Evolutionary conservation across 768 basidiomycete genomes (phyloP).

Genomic region (Pleurotus tuber-regium): DNA sequence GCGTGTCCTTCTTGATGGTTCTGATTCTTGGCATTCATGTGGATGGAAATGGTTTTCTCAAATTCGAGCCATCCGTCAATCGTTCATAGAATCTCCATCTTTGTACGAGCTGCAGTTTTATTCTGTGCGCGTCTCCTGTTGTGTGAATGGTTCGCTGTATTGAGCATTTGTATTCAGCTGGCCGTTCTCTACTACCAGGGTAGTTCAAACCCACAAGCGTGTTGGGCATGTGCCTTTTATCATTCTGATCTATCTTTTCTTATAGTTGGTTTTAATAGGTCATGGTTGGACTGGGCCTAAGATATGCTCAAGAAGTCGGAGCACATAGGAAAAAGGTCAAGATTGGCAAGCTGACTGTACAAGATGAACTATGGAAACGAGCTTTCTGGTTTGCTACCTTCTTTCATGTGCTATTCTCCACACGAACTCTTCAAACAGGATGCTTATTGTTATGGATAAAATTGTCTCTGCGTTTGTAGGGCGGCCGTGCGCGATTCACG

Average conservation of each 20-base stretch:
- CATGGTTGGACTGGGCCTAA: conserved; percentile 51
- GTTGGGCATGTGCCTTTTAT: too few relatives aligned
- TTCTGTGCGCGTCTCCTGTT: conserved; percentile 33
- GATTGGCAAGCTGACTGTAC: conserved; percentile 29
- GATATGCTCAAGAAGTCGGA: conserved; percentile 59
- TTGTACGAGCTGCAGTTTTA: conserved; percentile 77
- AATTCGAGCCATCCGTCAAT: conserved; percentile 61
- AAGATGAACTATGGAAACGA: conserved; percentile 62
- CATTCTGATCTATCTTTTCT: too few relatives aligned
- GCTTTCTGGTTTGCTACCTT: conserved; percentile 38
- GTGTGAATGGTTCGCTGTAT: background rate
- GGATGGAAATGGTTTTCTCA: conserved; percentile 74
- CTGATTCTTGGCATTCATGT: conserved; percentile 38
- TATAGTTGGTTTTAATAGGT: conserved; percentile 35
- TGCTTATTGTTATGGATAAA: conserved; percentile 19
- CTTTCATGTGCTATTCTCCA: background rate
- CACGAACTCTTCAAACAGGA: conserved; percentile 8
- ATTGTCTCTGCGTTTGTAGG: conserved; percentile 40
- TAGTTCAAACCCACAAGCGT: conserved; percentile 57
- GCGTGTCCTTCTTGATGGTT: conserved; percentile 43
- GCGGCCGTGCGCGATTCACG: conserved; percentile 54
- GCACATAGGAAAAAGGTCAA: conserved; percentile 42
- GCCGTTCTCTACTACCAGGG: conserved; percentile 52
- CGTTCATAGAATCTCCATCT: conserved; percentile 59
- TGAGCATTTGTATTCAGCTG: conserved; percentile 36